These are phyloP conservation scores for Clavispora asparagi DNA, from an alignment of 805 yeast genomes.

Conservation along the genomic window DNA sequence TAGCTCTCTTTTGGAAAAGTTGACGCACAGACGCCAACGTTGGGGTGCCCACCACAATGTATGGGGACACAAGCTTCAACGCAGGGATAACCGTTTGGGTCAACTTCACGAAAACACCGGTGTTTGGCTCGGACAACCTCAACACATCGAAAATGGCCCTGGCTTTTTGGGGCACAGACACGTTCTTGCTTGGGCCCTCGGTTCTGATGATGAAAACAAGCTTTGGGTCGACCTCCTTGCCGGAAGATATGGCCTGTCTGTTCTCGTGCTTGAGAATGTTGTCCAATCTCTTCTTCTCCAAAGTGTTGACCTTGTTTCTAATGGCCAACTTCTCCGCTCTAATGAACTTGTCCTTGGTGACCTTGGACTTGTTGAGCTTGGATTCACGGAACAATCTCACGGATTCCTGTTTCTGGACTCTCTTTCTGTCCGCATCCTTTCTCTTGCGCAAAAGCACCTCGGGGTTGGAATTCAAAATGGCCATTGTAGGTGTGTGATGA, in stretches of 20 bases:
- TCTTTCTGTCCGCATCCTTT: constrained; percentile 68
- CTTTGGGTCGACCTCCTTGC: constrained; percentile 23
- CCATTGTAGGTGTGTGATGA: constrained; percentile 22
- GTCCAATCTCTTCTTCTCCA: constrained; percentile 64
- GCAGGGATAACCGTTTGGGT: constrained; percentile 57
- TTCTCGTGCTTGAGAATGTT: constrained; percentile 53
- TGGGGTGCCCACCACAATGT: constrained; percentile 69
- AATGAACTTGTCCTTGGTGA: constrained; percentile 48
- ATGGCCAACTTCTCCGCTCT: constrained; percentile 74
- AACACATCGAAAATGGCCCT: constrained; percentile 53
- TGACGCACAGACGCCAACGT: constrained; percentile 68
- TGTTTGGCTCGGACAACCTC: constrained; percentile 54
- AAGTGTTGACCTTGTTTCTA: constrained; percentile 55
- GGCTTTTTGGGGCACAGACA: constrained; percentile 62
- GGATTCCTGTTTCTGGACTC: constrained; percentile 68
- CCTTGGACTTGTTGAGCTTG: constrained; percentile 37
- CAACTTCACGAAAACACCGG: constrained; percentile 68
- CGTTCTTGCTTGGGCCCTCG: constrained; percentile 53
- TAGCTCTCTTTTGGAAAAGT: constrained; percentile 72
- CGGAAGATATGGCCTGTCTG: constrained; percentile 10
- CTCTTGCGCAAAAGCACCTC: constrained; percentile 75
- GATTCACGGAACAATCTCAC: constrained; percentile 45
- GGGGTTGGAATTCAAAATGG: constrained; percentile 61
- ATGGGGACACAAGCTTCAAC: constrained; percentile 65
- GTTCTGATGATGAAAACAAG: constrained; percentile 65